Base-by-base conservation (phyloP, 129 eudicot species). In the Chrysanthemum seticuspe region DNA sequence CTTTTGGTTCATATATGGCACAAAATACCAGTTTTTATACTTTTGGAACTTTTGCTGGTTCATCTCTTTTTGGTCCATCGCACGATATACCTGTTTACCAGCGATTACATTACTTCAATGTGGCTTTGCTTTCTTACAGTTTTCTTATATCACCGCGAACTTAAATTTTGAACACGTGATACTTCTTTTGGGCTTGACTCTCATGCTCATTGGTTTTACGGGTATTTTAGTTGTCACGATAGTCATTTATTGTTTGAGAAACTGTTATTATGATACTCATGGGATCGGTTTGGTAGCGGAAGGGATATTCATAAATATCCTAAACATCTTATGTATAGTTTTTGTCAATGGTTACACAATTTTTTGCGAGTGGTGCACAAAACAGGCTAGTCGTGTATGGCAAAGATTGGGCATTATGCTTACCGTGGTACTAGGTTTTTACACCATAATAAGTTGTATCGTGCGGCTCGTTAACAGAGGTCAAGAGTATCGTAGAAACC, bases 311-410 rank as follows among this genome's bases (percentile, higher is more conserved):
- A 29, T 14, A 49, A 9, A 3, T 1, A 52, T 69, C 23, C 31
- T 52, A 15, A 31, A 69, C 1, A 10, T 69, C 3, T 52, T 69
- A 53, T 69, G 74, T 53, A 31, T 29, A 8, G 4, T 54, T 52
- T 51, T n/a, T 4, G 29, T 69, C 63, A 14, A 52, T 29, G 74
- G 63, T 34, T 69, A 69, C 29, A 15, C 62, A 4, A 9, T 29
- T 34, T 69, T 69, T 27, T 69, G 74, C 16, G 56, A 69, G 6
- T 69, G 74, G 74, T 69, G 49, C 45, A 27, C 34, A 69, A 69
- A 55, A 52, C 52, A 53, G 14, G 27, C 51, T 0, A 69, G 29
- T 0, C 45, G 12, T 29, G 51, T 69, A 29, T 69, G 62, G 63
- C 29, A 31, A 53, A 52, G 34, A 52, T 29, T 6, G 29, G 74